These are phyloP conservation scores for Dipodascus geniculatus DNA, from an alignment of 805 yeast species.

Conservation along the genomic window DNA sequence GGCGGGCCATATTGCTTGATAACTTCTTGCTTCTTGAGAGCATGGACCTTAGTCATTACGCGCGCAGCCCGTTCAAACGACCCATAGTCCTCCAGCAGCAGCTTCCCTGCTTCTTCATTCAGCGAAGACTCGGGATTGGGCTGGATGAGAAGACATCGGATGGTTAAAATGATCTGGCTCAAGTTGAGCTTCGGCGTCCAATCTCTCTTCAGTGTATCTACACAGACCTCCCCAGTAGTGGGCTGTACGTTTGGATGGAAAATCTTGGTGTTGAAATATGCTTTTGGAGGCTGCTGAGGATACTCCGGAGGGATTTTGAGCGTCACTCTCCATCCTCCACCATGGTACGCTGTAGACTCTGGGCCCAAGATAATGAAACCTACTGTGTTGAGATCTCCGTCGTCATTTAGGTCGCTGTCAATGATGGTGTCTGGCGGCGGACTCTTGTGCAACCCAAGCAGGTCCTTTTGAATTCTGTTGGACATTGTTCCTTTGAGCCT, in stretches of 20 bases:
- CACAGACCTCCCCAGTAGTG: constrained; percentile 23
- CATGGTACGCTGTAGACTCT: constrained; percentile 30
- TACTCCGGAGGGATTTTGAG: constrained; percentile 29
- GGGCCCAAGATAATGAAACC: constrained; percentile 25
- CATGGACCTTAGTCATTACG: constrained; percentile 22
- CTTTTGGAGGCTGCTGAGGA: constrained; percentile 35
- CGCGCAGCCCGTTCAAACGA: constrained; percentile 19
- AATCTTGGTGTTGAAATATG: constrained; percentile 26
- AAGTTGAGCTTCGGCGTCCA: constrained; percentile 20
- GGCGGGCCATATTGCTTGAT: constrained; percentile 3
- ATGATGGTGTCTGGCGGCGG: constrained; percentile 10
- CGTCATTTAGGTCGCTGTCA: neutral
- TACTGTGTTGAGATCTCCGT: constrained; percentile 3
- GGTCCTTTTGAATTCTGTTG: constrained; percentile 8
- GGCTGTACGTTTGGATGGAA: constrained; percentile 25
- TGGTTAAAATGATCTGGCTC: constrained; percentile 18
- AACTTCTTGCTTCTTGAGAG: constrained; percentile 10
- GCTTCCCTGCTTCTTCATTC: constrained; percentile 23
- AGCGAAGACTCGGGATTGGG: constrained; percentile 25
- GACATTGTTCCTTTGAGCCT: neutral
- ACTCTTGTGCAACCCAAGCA: constrained; percentile 2
- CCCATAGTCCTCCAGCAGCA: constrained; percentile 20
- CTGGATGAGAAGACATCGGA: constrained; percentile 21
- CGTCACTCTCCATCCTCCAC: constrained; percentile 36
- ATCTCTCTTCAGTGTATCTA: constrained; percentile 23